Evolutionary conservation across 2,329 filamentous ascomycete species (phyloP).

Genomic region (Spiromastix sp.): DNA sequence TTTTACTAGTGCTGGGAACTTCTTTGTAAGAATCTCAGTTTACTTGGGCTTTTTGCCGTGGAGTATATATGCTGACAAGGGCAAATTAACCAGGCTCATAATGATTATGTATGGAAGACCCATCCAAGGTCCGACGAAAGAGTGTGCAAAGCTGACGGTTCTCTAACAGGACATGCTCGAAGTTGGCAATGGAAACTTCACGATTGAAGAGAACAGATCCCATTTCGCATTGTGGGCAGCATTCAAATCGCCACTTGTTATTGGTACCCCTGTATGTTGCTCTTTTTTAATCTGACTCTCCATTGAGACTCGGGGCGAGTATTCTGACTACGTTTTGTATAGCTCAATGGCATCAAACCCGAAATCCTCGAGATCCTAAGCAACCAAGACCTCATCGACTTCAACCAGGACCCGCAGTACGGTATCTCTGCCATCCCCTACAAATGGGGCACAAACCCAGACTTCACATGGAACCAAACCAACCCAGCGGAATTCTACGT

Average conservation of each 20-base stretch:
- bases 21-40: too few relatives aligned
- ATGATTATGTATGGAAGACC: background rate
- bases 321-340: too few relatives aligned
- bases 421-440: conserved; percentile 36
- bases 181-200: conserved; percentile 41
- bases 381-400: conserved; percentile 29
- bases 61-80: background rate
- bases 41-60: background rate
- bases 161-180: conserved; percentile 41
- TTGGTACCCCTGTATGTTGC: conserved; percentile 30
- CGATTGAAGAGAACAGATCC: conserved; percentile 35
- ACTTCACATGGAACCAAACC: conserved; percentile 23
- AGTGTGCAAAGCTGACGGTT: conserved; percentile 21
- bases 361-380: conserved; percentile 32
- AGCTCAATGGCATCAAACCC: conserved; percentile 25
- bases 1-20: background rate
- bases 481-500: conserved; percentile 29
- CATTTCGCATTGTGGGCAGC: conserved; percentile 45
- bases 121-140: background rate
- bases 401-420: conserved; percentile 38
- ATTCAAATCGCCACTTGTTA: conserved; percentile 42
- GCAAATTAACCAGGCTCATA: background rate
- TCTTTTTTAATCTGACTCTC: background rate
- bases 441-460: conserved; percentile 26
- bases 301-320: too few relatives aligned